Evolutionary conservation across 2,329 filamentous ascomycete species (phyloP), one percentile per base, ranked within the genome.

Genomic region (Arthrinium phaeospermum): DNA sequence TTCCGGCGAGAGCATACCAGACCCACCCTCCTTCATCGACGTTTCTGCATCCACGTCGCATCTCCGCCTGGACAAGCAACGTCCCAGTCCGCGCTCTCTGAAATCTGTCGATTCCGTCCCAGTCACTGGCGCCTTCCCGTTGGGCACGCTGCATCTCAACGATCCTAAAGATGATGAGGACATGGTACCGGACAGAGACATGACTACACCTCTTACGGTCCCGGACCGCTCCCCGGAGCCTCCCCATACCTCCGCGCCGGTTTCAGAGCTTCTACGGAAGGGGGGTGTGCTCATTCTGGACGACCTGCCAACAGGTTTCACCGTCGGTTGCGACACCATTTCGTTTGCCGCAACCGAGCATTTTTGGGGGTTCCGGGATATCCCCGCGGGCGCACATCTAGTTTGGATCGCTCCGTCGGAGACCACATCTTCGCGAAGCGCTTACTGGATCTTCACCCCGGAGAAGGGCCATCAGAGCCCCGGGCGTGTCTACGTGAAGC

Each of bases 321-420:
- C 84, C 2, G 80, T 91, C 24, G 88, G 88, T 64, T 88, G 86
- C 75, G 89, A 91, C 75, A 81, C 84, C 2, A 78, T 86, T 67
- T 85, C 86, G 1, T 84, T 89, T 74, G 86, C 83, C 22, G 83
- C 83, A 6, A 81, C 80, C 53, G 79, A 75, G 53, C 75, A 84
- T 30, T 88, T 91, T 75, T 81, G 82, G 10, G 90, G 90, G 27
- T 83, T 92, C 72, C 85, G 85, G 30, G 83, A 89, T 71, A 82
- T 92, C 37, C 88, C 89, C 0, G 77, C 82, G 0, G 90, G 90
- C 0, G 79, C 86, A 19, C 90, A 92, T 77, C 87, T 92, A 72
- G 82, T 91, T 72, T 92, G 89, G 89, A 85, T 87, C 41, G 83
- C 89, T 2, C 84, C 88, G 30, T 83, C 85, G 0, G 82, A 82